Evolutionary conservation across 2,329 filamentous ascomycete genomes (phyloP), one percentile per base, ranked within the genome.

Genomic region (Pezicula radicicola): DNA sequence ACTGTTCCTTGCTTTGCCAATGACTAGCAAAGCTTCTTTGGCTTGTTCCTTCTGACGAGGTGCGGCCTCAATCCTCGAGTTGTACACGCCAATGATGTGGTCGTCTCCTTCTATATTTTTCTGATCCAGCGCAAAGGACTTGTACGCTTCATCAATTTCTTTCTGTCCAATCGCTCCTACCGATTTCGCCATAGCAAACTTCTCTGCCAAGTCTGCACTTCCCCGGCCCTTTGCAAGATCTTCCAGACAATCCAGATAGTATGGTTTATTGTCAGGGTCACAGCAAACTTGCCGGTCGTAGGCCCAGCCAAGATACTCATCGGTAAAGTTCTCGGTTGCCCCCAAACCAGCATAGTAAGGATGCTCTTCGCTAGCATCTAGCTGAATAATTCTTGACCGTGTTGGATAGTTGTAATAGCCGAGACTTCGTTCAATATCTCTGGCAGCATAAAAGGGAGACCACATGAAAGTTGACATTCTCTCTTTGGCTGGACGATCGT

Each of bases 161-260:
- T 77, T 72, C 39, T 77, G 69, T 30, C 78, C 81, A 60, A 80
- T 76, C 52, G 79, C 72, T 27, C 82, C 84, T 61, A 80, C 68
- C 1, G 83, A 84, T 46, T 77, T 78, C 39, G 85, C 75, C 48
- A 77, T 72, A 7, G 75, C 76, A 21, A 84, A 78, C 61, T 83
- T 79, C 33, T 75, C 74, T 40, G 80, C 71, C n/a, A 90, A 75
- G 7, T 73, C 65, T 40, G 80, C 76, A 63, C 79, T 84, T 40
- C 50, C 41, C 16, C 66, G 60, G 16, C 79, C 75, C 21, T 71
- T 70, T 15, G 80, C 79, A 49, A 89, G 78, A 44, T 76, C 72
- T 58, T 79, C 75, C n/a, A 90, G 71, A 60, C 81, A 86, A 65
- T 85, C 79, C 54, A 88, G 76, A 64, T 88, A 89, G 62, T 83